Percentiles rank a stretch among this genome's conserved stretches.
phyloP scores from a whole-genome alignment of 1,139 yeast genomes.

The Trichomonascaceae sp. region DNA sequence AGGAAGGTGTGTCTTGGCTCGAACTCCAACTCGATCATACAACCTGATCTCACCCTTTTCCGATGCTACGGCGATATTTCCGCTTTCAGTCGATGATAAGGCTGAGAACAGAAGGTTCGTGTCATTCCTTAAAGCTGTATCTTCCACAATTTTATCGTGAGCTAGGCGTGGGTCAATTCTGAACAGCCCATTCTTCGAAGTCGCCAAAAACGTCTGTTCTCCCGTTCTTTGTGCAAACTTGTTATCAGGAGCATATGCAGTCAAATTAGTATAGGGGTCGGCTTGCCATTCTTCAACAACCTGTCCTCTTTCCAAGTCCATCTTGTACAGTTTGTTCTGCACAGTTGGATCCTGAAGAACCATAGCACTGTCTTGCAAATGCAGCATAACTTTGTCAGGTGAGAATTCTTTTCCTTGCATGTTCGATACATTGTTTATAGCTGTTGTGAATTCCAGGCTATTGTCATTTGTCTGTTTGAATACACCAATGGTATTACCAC shows the following conservation, averaged over 20 bases:
- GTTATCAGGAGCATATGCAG: conserved; percentile 59
- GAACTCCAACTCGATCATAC: conserved; percentile 62
- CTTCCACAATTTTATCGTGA: conserved; percentile 51
- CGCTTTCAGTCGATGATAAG: conserved; percentile 65
- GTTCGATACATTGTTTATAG: conserved; percentile 56
- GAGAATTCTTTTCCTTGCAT: conserved; percentile 48
- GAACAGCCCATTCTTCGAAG: conserved; percentile 60
- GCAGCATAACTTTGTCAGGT: conserved; percentile 68
- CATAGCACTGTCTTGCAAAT: conserved; percentile 63
- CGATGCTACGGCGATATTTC: conserved; percentile 72
- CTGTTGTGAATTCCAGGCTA: conserved; percentile 54
- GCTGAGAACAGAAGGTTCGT: conserved; percentile 51
- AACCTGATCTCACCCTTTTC: conserved; percentile 68
- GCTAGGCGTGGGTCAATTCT: conserved; percentile 70
- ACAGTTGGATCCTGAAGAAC: conserved; percentile 52
- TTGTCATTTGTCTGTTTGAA: conserved; percentile 54
- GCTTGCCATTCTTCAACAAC: conserved; percentile 79
- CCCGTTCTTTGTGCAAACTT: conserved; percentile 69
- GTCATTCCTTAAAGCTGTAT: conserved; percentile 29
- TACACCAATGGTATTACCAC: conserved; percentile 77
- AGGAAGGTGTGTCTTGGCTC: conserved; percentile 73
- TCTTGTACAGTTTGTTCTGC: conserved; percentile 47
- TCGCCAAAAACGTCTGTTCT: conserved; percentile 70
- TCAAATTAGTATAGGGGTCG: conserved; percentile 37
- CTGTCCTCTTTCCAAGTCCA: conserved; percentile 76